Base-by-base conservation (phyloP, 306 rosid species). In the Albizia julibrissin region DNA sequence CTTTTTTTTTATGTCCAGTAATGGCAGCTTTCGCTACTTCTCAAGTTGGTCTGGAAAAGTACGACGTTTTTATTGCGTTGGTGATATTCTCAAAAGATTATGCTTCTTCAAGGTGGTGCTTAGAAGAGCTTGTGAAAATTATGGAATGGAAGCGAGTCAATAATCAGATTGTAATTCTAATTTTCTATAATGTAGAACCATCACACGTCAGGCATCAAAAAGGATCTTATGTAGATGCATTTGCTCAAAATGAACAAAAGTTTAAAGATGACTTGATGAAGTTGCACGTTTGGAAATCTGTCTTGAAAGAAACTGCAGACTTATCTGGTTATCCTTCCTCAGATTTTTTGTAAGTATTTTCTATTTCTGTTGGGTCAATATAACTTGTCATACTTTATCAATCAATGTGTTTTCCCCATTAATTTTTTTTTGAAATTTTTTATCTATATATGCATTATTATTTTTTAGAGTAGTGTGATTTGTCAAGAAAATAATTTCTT, bases 41-140 rank as follows among this genome's bases (percentile, higher is more conserved):
- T 10, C 0, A 12, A n/a, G 47, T 58, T 58, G 6, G 0, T 0
- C 29, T 0, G 14, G 6, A 58, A 58, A 42, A n/a, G 2, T 69
- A 40, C 6, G 54, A 69, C 1, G 31, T 39, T 15, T 69, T 69
- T 40, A 42, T 69, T 1, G 46, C 72, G 2, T 19, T 76, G 29
- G 19, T 76, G 13, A 61, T 76, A 16, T 76, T 76, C 31, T 61
- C 72, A 0, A 2, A 77, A 18, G 3, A 62, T 21, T 77, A 27
- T 18, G 80, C 80, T 62, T 26, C 80, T 62, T 77, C 72, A 43
- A 77, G 13, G n/a, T 64, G 72, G 72, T 77, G 72, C 43, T 43
- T 77, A 39, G 46, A 77, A 4, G 80, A 77, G 31, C 72, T 77
- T 8, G 71, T 15, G 6, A 40, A 61, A 59, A 42, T 59, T 14